phyloP scores from a whole-genome alignment of 1,284 basidiomycete genomes.

The Cryptococcus sp. region DNA sequence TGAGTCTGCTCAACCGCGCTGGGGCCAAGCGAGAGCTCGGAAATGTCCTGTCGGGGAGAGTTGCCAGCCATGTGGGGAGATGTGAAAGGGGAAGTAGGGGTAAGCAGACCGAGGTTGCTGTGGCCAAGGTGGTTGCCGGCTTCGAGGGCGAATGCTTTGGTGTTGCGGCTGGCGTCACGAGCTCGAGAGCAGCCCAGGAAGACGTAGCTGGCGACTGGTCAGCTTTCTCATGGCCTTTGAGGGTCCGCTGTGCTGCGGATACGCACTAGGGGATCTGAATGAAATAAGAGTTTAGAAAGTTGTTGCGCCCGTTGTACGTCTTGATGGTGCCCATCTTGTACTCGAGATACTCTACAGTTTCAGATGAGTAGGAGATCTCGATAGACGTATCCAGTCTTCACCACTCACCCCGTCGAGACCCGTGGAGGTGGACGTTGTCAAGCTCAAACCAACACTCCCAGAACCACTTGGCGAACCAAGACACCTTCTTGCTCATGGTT shows the following conservation, averaged over 20 bases:
- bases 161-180: conserved; percentile 60
- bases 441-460: conserved; percentile 80
- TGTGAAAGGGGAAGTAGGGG: conserved; percentile 53
- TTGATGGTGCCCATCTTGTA: conserved; percentile 76
- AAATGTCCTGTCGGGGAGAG: conserved; percentile 46
- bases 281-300: conserved; percentile 65
- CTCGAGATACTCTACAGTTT: conserved; percentile 63
- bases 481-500: conserved; percentile 64
- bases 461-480: conserved; percentile 73
- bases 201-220: conserved; percentile 56
- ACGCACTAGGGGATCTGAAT: conserved; percentile 59
- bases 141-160: conserved; percentile 67
- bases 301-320: conserved; percentile 69
- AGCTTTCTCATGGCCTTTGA: not conserved
- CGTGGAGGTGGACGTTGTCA: conserved; percentile 70
- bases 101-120: conserved; percentile 48
- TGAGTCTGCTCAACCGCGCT: conserved; percentile 48
- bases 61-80: conserved; percentile 27
- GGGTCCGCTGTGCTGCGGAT: not conserved
- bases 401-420: conserved; percentile 57
- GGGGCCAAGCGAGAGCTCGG: conserved; percentile 45
- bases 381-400: no score
- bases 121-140: conserved; percentile 63
- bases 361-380: not conserved
- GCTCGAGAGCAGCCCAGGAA: conserved; percentile 70